phyloP scores from a whole-genome alignment of 345 rosid genomes.

The Reutealis trisperma region DNA sequence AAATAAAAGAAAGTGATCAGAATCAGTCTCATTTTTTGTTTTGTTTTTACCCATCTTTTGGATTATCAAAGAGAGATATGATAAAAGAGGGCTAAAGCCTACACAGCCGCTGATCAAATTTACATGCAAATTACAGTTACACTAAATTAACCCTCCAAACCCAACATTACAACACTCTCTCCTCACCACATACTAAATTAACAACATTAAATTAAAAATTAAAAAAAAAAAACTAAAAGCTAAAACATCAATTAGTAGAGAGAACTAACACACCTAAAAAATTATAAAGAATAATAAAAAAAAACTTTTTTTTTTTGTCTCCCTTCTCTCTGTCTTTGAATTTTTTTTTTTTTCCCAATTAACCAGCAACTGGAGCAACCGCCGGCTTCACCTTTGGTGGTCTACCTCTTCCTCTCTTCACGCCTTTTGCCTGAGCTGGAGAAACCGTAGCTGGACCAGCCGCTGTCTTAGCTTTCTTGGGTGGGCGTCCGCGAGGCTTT shows the following conservation, averaged over 20 bases:
- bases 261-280: slow-evolving; percentile 16
- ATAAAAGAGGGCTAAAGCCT: slow-evolving; percentile 21
- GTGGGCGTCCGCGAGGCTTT: slow-evolving; percentile 72
- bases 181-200: slow-evolving; percentile 13
- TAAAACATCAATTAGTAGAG: slow-evolving; percentile 23
- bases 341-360: not conserved
- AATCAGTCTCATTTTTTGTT: not conserved
- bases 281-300: not conserved
- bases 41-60: not conserved
- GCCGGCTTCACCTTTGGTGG: slow-evolving; percentile 82
- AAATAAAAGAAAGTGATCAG: not conserved
- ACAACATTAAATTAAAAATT: not conserved
- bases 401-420: slow-evolving; percentile 68
- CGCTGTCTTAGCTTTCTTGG: slow-evolving; percentile 50
- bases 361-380: slow-evolving; percentile 66
- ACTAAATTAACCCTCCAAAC: slow-evolving; percentile 6
- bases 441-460: slow-evolving; percentile 15
- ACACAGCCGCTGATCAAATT: slow-evolving; percentile 36
- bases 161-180: slow-evolving; percentile 13
- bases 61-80: not conserved
- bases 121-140: slow-evolving; percentile 47
- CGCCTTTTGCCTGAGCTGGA: slow-evolving; percentile 14
- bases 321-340: not conserved
- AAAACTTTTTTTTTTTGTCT: not conserved
- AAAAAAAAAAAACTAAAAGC: not conserved